Evolutionary conservation across 371 early-diverging fungal species (phyloP), one percentile per base, ranked within the genome.

Genomic region (Mucor plumbeus): DNA sequence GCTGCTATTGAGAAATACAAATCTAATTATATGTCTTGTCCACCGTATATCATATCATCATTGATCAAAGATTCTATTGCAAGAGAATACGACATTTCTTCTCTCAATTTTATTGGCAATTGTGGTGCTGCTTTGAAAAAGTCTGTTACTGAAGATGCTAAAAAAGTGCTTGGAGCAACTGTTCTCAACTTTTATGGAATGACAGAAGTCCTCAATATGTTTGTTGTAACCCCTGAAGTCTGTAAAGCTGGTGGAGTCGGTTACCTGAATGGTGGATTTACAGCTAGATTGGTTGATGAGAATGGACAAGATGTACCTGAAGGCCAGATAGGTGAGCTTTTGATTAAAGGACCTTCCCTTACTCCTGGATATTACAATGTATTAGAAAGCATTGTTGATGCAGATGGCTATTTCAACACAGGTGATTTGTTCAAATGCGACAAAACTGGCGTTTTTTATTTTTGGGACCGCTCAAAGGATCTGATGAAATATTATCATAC

Each of bases 381-480:
- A 50, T 58, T 64, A 13, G 76, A 87, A 63, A 89, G 88, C 0
- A 75, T 85, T 0, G 83, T 93, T 64, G 89, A 87, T 63, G 35
- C 39, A 0, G 81, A 85, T n/a, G 93, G 92, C 1, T 95, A 85
- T 79, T 76, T 93, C 58, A 90, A 87, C 62, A 93, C 92, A 0
- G 95, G 94, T 11, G 97, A 96, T 68, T 72, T 95, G 38, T 92
- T 64, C 19, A 70, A 78, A n/a, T 76, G 84, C 4, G 83, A 88
- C 60, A 70, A 74, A 26, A 56, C 85, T 5, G 88, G 87, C 9
- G 65, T 79, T 39, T 85, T 92, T 68, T 85, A 71, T 41, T 80
- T 90, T 26, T 75, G 84, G 9, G 87, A 86, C 68, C 81, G 89
- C 15, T 63, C 69, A 10, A 90, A 89, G 68, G 90, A 89, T 67